phyloP scores from a whole-genome alignment of 345 rosid species.

The Pseudoturritis turrita region DNA sequence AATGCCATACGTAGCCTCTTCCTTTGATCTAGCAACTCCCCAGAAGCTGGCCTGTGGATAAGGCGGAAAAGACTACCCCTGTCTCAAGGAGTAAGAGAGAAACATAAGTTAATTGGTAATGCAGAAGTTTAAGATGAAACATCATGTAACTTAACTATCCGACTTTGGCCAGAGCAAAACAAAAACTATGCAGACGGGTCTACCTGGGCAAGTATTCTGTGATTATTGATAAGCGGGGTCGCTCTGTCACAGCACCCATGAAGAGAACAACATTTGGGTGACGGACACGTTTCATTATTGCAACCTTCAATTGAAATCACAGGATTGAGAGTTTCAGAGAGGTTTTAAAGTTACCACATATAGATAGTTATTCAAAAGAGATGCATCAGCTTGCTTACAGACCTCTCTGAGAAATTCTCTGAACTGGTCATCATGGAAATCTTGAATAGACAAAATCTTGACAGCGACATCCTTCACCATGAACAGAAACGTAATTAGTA shows the following conservation, averaged over 20 bases:
- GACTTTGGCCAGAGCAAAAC: not conserved
- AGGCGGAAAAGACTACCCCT: conserved; percentile 97
- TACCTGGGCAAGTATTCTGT: conserved; percentile 95
- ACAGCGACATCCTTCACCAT: conserved; percentile 87
- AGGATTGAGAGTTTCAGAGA: not conserved
- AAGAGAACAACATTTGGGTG: conserved; percentile 98
- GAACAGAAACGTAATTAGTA: not conserved
- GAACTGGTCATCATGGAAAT: conserved; percentile 82
- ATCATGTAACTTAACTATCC: not conserved
- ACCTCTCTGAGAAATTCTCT: conserved; percentile 95
- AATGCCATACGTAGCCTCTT: conserved; percentile 86
- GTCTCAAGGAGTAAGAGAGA: conserved; percentile 10
- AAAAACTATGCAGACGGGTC: not conserved
- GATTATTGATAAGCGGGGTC: conserved; percentile 80
- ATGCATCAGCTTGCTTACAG: not conserved
- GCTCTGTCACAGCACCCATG: conserved; percentile 98
- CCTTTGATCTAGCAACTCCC: conserved; percentile 83
- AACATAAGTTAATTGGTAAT: conserved; percentile 13
- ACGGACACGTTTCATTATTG: conserved; percentile 95
- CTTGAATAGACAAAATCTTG: conserved; percentile 82
- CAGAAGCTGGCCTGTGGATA: conserved; percentile 80
- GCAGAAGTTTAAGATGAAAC: not conserved
- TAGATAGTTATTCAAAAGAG: not conserved
- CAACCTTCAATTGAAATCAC: conserved; percentile 48
- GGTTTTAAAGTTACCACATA: not conserved